phyloP scores from a whole-genome alignment of 1,139 yeast genomes.

The Candida tunisiensis region DNA sequence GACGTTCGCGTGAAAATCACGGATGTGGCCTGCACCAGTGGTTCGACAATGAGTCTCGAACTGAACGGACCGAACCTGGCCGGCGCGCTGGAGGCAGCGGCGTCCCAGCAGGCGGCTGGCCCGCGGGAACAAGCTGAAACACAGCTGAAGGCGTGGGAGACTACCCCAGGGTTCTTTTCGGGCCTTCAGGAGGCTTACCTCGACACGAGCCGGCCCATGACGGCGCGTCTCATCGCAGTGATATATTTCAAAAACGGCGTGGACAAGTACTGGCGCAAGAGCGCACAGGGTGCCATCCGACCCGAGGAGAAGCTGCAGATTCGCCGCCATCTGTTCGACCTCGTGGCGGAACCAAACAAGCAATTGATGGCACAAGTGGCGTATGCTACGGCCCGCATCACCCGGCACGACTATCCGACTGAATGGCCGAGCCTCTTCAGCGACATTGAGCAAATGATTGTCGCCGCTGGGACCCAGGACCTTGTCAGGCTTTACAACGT shows the following conservation, averaged over 20 bases:
- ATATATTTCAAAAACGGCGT: constrained; percentile 81
- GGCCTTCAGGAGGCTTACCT: constrained; percentile 29
- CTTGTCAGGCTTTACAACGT: constrained; percentile 40
- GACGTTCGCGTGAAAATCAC: too few species aligned
- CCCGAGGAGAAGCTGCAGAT: constrained; percentile 58
- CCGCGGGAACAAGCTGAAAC: constrained; percentile 48
- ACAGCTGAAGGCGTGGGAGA: constrained; percentile 54
- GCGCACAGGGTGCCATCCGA: constrained; percentile 37
- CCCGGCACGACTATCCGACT: constrained; percentile 68
- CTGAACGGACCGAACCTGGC: constrained; percentile 8
- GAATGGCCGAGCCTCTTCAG: constrained; percentile 78
- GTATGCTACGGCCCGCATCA: constrained; percentile 59
- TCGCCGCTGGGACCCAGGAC: constrained; percentile 25
- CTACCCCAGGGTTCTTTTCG: constrained; percentile 32
- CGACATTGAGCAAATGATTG: constrained; percentile 35
- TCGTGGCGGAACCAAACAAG: constrained; percentile 52
- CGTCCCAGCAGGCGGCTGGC: constrained; percentile 28
- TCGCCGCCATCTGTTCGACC: constrained; percentile 36
- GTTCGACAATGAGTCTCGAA: background rate
- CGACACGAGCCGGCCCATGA: constrained; percentile 38
- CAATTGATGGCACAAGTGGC: constrained; percentile 73
- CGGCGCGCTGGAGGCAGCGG: constrained; percentile 30
- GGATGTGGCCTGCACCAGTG: background rate
- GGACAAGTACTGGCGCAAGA: constrained; percentile 67
- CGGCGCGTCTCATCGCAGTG: constrained; percentile 70